phyloP scores from a whole-genome alignment of 2,329 filamentous ascomycete genomes.

The Diplodia intermedia region DNA sequence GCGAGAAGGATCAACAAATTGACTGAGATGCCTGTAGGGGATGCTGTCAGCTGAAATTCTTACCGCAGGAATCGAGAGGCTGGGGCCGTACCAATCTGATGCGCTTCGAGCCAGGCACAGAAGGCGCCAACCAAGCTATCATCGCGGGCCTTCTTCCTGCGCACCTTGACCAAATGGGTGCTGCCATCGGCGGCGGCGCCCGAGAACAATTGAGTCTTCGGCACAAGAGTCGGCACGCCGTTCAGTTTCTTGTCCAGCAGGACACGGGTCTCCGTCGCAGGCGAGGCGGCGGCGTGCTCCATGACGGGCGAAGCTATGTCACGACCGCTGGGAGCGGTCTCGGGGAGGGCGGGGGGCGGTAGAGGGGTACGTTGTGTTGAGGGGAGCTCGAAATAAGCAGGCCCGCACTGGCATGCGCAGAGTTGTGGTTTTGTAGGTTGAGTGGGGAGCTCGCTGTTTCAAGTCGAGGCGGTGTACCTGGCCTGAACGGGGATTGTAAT shows the following conservation, averaged over 20 bases:
- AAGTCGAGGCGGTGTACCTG: conserved; percentile 32
- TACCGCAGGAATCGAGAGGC: background rate
- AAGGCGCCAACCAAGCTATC: conserved; percentile 67
- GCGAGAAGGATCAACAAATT: conserved; percentile 84
- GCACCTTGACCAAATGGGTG: conserved; percentile 54
- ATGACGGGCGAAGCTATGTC: conserved; percentile 24
- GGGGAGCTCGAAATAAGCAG: conserved; percentile 20
- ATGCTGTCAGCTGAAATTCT: background rate
- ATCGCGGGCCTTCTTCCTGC: conserved; percentile 67
- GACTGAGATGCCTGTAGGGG: conserved; percentile 73
- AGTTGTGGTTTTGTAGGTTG: conserved; percentile 26
- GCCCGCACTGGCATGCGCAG: conserved; percentile 26
- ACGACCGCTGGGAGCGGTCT: conserved; percentile 21
- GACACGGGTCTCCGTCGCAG: conserved; percentile 27
- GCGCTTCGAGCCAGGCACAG: conserved; percentile 74
- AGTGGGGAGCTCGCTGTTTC: conserved; percentile 32
- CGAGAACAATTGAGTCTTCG: conserved; percentile 19
- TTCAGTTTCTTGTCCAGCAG: conserved; percentile 29
- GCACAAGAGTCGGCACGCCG: conserved; percentile 13
- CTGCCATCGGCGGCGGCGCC: conserved; percentile 21
- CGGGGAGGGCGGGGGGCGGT: background rate
- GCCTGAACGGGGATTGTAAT: conserved; percentile 1
- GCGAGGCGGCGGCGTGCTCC: conserved; percentile 27
- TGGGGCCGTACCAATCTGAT: conserved; percentile 74
- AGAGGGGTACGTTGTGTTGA: conserved; percentile 10